These are phyloP conservation scores for Sugiyamaella marilandica DNA, from an alignment of 805 yeast genomes.

Conservation along the genomic window DNA sequence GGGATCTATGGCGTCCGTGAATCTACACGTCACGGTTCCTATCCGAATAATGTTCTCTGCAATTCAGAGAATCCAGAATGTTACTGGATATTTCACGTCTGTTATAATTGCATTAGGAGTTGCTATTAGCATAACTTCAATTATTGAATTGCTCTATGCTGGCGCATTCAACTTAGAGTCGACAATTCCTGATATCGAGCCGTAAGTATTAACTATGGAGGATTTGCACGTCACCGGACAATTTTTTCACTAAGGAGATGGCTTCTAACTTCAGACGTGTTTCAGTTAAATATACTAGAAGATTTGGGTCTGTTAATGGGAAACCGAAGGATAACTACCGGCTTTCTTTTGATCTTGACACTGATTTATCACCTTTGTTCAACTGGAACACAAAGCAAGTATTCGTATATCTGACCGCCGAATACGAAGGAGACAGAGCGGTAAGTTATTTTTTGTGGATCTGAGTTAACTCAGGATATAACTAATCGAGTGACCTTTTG, in stretches of 20 bases:
- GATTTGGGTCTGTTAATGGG: conserved; percentile 62
- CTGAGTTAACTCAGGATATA: conserved; percentile 29
- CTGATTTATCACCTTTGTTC: conserved; percentile 74
- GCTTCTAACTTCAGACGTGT: conserved; percentile 8
- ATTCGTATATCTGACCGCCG: conserved; percentile 86
- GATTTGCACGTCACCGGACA: no score
- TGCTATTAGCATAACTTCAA: conserved; percentile 27
- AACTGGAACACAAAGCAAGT: conserved; percentile 97
- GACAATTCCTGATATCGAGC: conserved; percentile 18
- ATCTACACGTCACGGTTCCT: no score
- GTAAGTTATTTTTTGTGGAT: conserved; percentile 29
- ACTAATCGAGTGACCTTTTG: conserved; percentile 74
- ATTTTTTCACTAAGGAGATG: neutral
- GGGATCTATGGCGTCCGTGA: no score
- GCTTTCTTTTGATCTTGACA: conserved; percentile 63
- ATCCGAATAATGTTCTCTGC: conserved; percentile 30
- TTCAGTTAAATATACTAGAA: conserved; percentile 45
- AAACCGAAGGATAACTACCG: conserved; percentile 73
- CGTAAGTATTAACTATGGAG: conserved; percentile 11
- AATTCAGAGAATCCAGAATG: conserved; percentile 32
- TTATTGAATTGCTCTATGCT: conserved; percentile 24
- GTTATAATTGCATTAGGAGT: conserved; percentile 28
- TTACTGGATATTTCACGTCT: conserved; percentile 32
- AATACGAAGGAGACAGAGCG: conserved; percentile 51
- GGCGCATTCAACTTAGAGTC: conserved; percentile 25